These are phyloP conservation scores for Lipomyces kockii DNA, from an alignment of 805 yeast genomes.

Conservation along the genomic window DNA sequence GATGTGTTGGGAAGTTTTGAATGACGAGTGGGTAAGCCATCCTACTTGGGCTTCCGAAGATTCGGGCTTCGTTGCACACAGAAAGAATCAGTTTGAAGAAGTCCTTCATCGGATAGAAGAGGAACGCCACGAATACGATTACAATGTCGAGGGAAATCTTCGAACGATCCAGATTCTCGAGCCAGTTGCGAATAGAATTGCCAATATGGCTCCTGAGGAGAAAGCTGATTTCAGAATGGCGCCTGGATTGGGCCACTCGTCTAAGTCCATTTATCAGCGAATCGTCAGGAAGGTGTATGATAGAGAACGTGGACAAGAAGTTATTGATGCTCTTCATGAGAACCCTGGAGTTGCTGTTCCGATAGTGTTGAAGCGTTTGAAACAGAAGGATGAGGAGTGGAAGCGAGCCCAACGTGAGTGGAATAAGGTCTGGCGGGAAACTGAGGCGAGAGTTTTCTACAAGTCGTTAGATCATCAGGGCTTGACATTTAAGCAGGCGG, in stretches of 20 bases:
- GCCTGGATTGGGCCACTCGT: slow-evolving; percentile 90
- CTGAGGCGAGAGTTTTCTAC: slow-evolving; percentile 92
- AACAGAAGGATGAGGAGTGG: slow-evolving; percentile 99
- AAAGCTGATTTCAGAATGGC: slow-evolving; percentile 84
- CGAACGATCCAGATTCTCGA: slow-evolving; percentile 95
- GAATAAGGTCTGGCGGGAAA: slow-evolving; percentile 98
- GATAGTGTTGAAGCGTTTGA: slow-evolving; percentile 84
- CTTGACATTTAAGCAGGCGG: slow-evolving; percentile 93
- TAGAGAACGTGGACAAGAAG: slow-evolving; percentile 93
- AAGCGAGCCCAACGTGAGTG: slow-evolving; percentile 96
- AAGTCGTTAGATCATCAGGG: slow-evolving; percentile 96
- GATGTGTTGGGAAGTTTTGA: slow-evolving; percentile 98
- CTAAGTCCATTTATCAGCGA: slow-evolving; percentile 88
- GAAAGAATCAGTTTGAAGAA: slow-evolving; percentile 97
- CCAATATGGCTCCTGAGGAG: slow-evolving; percentile 91
- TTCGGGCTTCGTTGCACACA: slow-evolving; percentile 97
- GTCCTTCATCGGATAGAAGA: slow-evolving; percentile 93
- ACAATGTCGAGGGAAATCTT: slow-evolving; percentile 90
- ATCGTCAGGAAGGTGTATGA: slow-evolving; percentile 92
- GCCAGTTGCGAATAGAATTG: slow-evolving; percentile 90
- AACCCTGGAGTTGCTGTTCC: slow-evolving; percentile 96
- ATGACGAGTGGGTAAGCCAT: slow-evolving; percentile 99
- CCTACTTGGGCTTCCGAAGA: slow-evolving; percentile 99
- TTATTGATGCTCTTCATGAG: slow-evolving; percentile 92
- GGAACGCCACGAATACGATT: slow-evolving; percentile 96